phyloP scores from a whole-genome alignment of 2,329 filamentous ascomycete genomes.

The Colletotrichum sp. region DNA sequence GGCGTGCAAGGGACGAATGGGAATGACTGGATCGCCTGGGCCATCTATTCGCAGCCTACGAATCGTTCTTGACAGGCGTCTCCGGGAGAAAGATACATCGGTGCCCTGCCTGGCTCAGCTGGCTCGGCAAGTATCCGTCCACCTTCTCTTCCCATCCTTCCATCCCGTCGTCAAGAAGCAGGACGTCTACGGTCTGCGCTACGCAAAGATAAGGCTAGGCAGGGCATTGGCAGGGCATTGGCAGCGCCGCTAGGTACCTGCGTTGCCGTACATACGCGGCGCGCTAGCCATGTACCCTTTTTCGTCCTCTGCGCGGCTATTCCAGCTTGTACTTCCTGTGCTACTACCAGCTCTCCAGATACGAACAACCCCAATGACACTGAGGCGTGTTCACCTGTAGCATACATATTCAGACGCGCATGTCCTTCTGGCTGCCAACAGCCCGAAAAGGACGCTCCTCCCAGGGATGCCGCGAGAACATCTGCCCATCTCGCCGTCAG shows the following conservation, averaged over 20 bases:
- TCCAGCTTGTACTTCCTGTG: neutral
- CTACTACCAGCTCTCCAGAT: neutral
- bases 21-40: constrained; percentile 14
- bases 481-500: constrained; percentile 1
- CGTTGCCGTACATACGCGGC: constrained; percentile 2
- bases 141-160: neutral
- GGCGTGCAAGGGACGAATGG: constrained; percentile 17
- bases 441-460: neutral
- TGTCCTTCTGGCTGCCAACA: neutral
- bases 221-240: neutral
- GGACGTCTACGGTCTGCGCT: neutral
- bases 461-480: neutral
- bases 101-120: neutral
- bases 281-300: constrained; percentile 7
- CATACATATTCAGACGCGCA: neutral
- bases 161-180: neutral
- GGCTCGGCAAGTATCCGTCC: constrained; percentile 6
- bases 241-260: constrained; percentile 5
- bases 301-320: constrained; percentile 10
- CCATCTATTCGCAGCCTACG: neutral
- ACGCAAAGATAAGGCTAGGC: neutral
- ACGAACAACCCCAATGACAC: neutral
- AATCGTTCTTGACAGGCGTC: neutral
- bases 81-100: neutral
- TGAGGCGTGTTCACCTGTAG: neutral